Conservation (phyloP, 768 basidiomycete species). For the Galerina sulciceps region DNA sequence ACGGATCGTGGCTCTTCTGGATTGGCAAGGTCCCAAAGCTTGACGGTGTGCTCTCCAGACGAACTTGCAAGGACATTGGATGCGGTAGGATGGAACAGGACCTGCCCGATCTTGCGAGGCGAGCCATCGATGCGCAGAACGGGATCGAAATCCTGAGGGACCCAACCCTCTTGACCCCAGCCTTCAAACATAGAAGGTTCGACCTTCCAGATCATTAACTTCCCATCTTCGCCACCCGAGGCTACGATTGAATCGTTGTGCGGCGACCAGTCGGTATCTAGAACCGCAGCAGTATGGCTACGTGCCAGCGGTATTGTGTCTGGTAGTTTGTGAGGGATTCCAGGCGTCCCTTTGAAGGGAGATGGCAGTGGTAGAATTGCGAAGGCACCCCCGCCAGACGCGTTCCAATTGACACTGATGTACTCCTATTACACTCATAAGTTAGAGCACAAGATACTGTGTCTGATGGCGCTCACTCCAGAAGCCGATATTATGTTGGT, state of each 20-base stretch:
- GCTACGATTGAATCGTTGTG: conserved; percentile 92
- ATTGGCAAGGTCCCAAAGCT: conserved; percentile 88
- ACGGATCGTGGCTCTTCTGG: conserved; percentile 65
- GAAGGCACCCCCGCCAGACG: conserved; percentile 92
- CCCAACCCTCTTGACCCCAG: conserved; percentile 87
- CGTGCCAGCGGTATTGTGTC: conserved; percentile 92
- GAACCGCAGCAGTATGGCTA: conserved; percentile 80
- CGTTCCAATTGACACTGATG: conserved; percentile 93
- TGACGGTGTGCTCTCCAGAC: conserved; percentile 83
- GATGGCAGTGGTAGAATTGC: conserved; percentile 89
- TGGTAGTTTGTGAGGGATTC: conserved; percentile 80
- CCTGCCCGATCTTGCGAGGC: conserved; percentile 90
- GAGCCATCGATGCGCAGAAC: conserved; percentile 80
- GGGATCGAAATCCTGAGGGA: conserved; percentile 82
- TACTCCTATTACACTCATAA: conserved; percentile 59
- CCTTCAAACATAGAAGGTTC: conserved; percentile 69
- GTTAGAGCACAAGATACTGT: conserved; percentile 2
- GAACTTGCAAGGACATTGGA: conserved; percentile 82
- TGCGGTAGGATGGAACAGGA: conserved; percentile 92
- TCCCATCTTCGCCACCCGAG: conserved; percentile 93
- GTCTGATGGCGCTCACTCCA: conserved; percentile 52
- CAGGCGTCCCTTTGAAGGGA: conserved; percentile 57
- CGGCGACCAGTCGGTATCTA: conserved; percentile 97
- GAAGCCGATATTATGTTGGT: conserved; percentile 91
- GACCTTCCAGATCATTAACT: conserved; percentile 91